phyloP scores from a whole-genome alignment of 306 rosid species.

The Ormosia semicastrata region DNA sequence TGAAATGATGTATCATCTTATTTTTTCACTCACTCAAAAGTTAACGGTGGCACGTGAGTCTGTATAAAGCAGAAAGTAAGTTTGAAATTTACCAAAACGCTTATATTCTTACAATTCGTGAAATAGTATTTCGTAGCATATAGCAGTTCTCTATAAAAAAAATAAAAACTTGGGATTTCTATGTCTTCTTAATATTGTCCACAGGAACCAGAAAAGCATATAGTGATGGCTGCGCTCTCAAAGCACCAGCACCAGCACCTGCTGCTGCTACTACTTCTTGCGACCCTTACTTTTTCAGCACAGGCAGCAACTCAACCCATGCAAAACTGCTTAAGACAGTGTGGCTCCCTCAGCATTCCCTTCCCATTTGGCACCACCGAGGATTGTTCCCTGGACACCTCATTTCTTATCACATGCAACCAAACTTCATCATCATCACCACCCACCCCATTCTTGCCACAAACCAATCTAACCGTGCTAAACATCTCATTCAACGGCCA shows the following conservation, averaged over 20 bases:
- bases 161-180: too few relatives aligned
- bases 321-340: background rate
- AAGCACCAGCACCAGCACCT: background rate
- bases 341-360: slow-evolving; percentile 23
- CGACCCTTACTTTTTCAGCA: background rate
- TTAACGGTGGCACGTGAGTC: too few relatives aligned
- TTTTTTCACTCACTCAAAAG: too few relatives aligned
- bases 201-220: too few relatives aligned
- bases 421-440: background rate
- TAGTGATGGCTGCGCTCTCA: background rate
- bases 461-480: background rate
- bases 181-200: too few relatives aligned
- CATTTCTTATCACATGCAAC: slow-evolving; percentile 27
- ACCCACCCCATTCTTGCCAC: background rate
- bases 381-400: slow-evolving; percentile 11
- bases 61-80: too few relatives aligned
- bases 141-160: too few relatives aligned
- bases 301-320: background rate
- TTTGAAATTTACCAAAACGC: too few relatives aligned
- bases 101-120: too few relatives aligned
- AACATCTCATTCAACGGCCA: slow-evolving; percentile 35
- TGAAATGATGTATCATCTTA: too few relatives aligned
- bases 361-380: slow-evolving; percentile 32
- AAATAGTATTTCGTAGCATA: too few relatives aligned
- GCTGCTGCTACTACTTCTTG: background rate